A percentile compares a stretch with the other conserved stretches of the same genome.
Conservation (phyloP, 768 basidiomycete species). For the Naganishia onofrii region DNA sequence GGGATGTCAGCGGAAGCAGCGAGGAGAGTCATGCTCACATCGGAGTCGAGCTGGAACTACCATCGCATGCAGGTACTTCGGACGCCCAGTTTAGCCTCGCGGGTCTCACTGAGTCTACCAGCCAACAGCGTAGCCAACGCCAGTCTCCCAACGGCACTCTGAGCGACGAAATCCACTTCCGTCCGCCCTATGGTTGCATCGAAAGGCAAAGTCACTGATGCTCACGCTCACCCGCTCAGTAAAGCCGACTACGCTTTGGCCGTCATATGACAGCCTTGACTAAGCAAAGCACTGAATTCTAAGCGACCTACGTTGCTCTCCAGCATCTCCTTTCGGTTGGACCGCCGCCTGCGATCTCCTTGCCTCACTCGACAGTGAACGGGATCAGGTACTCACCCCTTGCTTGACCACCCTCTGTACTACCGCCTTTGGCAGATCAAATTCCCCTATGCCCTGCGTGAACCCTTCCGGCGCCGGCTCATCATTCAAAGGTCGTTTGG, state of each 20-base stretch:
- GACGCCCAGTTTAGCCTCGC: too few relatives aligned
- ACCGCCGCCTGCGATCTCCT: neutral
- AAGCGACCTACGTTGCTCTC: neutral
- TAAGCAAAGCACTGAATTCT: neutral
- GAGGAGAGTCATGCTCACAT: neutral
- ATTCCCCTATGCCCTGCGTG: neutral
- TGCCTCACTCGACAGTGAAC: neutral
- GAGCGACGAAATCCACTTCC: too few relatives aligned
- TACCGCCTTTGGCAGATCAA: conserved; percentile 9
- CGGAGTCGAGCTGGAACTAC: neutral
- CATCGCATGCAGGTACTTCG: too few relatives aligned
- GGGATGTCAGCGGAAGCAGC: neutral
- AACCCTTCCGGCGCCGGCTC: neutral
- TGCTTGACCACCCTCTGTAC: conserved; percentile 6
- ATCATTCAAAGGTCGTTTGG: neutral
- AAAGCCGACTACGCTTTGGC: too few relatives aligned
- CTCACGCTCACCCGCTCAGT: too few relatives aligned
- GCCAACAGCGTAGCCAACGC: too few relatives aligned
- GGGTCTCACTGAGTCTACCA: too few relatives aligned
- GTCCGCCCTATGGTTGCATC: too few relatives aligned
- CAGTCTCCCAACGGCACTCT: too few relatives aligned
- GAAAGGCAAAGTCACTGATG: too few relatives aligned
- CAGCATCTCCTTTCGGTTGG: too few relatives aligned
- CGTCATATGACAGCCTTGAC: too few relatives aligned
- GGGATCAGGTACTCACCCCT: neutral